Base-by-base conservation (phyloP, 805 yeast species). In the Barnettozyma californica region DNA sequence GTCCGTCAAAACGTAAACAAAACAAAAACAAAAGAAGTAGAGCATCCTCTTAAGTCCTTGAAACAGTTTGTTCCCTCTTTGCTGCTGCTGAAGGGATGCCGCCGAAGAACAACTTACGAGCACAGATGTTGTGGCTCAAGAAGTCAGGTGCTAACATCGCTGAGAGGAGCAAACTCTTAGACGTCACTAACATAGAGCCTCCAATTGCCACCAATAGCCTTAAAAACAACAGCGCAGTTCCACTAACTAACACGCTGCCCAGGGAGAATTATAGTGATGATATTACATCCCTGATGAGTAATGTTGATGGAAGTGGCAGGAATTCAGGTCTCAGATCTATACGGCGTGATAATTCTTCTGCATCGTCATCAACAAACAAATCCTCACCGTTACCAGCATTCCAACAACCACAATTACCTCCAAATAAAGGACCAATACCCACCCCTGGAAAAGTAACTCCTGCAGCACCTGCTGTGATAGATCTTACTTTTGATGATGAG, bases 31-130 rank as follows among this genome's bases (percentile, higher is more conserved):
- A 29, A 8, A 29, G 14, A 23, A 9, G 29, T 19, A 41, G 35
- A 35, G 19, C 8, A 5, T 23, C 25, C 25, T 23, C 25, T 13
- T 31, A 4, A 21, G 14, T 25, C 9, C 39, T 18, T 25, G 19
- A 2, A 9, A 16, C 33, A 26, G 4, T 7, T 29, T 20, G 25
- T 4, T 11, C 10, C 11, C 26, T 9, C 35, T 40, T 29, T 42
- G 37, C 27, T 31, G 16, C 43, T 23, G 19, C 29, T 21, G 21
- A 16, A 35, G 38, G 38, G 13, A 51, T 49, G 52, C 48, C 52
- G 35, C 56, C 58, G 46, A 60, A 54, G 47, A 62, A 61, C 50
- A 65, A 65, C 52, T 51, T 65, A 25, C 56, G 57, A 42, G 47
- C 53, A 5, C 65, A 64, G 38, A 21, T 60, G 43, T 45, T 50